Percentiles rank a stretch among this genome's conserved stretches.
Evolutionary conservation across 148 eudicot species (phyloP).

Genomic region (Rhododendron simsii): DNA sequence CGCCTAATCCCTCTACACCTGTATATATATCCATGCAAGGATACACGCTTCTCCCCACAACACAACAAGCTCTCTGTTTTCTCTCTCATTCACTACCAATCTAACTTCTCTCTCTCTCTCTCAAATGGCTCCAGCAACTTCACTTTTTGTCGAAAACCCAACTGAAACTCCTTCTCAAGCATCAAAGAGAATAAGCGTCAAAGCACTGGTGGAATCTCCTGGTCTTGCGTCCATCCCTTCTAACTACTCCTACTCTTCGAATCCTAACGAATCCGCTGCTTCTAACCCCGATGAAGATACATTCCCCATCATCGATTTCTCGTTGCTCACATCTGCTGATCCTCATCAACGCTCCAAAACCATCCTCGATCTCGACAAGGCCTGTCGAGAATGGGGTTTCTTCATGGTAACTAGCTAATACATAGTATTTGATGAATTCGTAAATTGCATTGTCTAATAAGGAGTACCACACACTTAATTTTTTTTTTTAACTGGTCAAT

Average conservation of each 20-base stretch:
- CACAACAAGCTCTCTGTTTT: not conserved
- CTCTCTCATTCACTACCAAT: not conserved
- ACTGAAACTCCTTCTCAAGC: not conserved
- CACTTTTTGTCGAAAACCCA: not conserved
- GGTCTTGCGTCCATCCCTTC: constrained; percentile 13
- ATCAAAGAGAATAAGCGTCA: not conserved
- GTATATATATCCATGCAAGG: not conserved
- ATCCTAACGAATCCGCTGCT: not conserved
- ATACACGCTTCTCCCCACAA: not conserved
- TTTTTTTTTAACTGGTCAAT: too few species aligned
- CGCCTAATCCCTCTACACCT: not conserved
- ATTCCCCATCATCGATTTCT: constrained; percentile 1
- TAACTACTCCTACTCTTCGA: constrained; percentile 1
- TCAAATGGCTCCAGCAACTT: not conserved
- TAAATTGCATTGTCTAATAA: not conserved
- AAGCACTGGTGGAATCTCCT: constrained; percentile 15
- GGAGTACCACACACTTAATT: too few species aligned
- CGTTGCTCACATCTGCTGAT: not conserved
- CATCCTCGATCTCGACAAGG: constrained; percentile 14
- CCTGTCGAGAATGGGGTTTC: constrained; percentile 28
- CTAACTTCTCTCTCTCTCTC: not conserved
- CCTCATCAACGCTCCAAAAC: constrained; percentile 16
- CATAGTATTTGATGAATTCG: not conserved
- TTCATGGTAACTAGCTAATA: constrained; percentile 22
- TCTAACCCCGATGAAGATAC: not conserved